phyloP scores from a whole-genome alignment of 805 yeast genomes.

The Ogataea ramenticola region DNA sequence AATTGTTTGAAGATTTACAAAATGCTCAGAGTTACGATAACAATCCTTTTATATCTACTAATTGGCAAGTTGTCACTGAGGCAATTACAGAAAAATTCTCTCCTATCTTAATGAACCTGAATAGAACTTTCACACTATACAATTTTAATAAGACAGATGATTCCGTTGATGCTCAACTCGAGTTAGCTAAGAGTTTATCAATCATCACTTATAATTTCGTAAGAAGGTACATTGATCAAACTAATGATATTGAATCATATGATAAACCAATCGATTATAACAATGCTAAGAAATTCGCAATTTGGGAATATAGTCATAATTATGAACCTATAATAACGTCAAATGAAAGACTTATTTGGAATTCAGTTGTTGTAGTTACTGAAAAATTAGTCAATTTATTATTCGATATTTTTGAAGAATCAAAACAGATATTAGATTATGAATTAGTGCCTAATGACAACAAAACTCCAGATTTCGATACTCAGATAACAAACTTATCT shows the following conservation, averaged over 20 bases:
- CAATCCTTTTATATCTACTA: conserved; percentile 34
- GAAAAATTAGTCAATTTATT: conserved; percentile 28
- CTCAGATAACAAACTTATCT: conserved; percentile 7
- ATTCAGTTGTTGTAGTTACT: conserved; percentile 37
- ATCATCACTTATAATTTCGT: conserved; percentile 35
- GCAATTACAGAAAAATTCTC: conserved; percentile 45
- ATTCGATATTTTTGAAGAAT: conserved; percentile 27
- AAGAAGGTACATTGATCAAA: conserved; percentile 33
- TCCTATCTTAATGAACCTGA: conserved; percentile 37
- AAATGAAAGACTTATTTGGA: conserved; percentile 42
- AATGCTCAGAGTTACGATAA: conserved; percentile 15
- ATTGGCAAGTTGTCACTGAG: conserved; percentile 51
- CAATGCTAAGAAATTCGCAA: conserved; percentile 22
- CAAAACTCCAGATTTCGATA: conserved; percentile 3
- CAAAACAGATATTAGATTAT: conserved; percentile 18
- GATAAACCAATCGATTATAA: conserved; percentile 15
- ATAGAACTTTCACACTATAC: conserved; percentile 26
- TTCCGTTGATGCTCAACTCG: conserved; percentile 2
- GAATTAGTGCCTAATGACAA: conserved; percentile 5
- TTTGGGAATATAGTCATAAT: conserved; percentile 42
- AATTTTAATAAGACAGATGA: not conserved
- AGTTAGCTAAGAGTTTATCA: conserved; percentile 28
- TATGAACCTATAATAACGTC: conserved; percentile 28
- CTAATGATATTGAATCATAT: not conserved
- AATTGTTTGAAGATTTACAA: conserved; percentile 28